Evolutionary conservation across 2,329 filamentous ascomycete genomes (phyloP).

Genomic region (Aureobasidium melanogenum): DNA sequence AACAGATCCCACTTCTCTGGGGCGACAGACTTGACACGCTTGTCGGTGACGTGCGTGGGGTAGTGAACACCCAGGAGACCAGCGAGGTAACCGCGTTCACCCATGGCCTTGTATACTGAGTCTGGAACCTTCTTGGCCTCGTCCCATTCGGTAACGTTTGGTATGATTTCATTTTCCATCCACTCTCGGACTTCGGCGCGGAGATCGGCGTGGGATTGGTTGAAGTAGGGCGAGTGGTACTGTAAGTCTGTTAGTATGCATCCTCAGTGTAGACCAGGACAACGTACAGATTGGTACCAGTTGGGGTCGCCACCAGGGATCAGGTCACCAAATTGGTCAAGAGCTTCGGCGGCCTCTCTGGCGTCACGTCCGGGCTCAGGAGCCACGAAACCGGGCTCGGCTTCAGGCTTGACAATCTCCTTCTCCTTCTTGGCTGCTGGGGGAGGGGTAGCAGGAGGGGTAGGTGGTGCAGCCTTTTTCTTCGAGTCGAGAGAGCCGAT

Average conservation of each 20-base stretch:
- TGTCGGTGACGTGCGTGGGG: constrained; percentile 55
- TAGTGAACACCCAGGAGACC: constrained; percentile 80
- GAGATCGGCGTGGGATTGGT: constrained; percentile 84
- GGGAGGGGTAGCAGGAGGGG: constrained; percentile 41
- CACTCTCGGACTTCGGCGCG: constrained; percentile 86
- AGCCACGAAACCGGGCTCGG: constrained; percentile 47
- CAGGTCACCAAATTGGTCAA: constrained; percentile 77
- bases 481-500: constrained; percentile 85
- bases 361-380: constrained; percentile 31
- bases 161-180: constrained; percentile 83
- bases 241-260: constrained; percentile 28
- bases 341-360: constrained; percentile 55
- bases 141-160: constrained; percentile 91
- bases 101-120: constrained; percentile 91
- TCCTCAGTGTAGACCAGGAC: not conserved
- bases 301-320: constrained; percentile 86
- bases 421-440: constrained; percentile 35
- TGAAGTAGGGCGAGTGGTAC: constrained; percentile 96
- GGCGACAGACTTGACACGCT: constrained; percentile 66
- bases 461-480: constrained; percentile 48
- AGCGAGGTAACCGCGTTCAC: constrained; percentile 84
- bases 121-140: constrained; percentile 85
- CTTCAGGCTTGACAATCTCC: constrained; percentile 47
- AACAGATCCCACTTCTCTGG: constrained; percentile 95
- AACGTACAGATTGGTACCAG: constrained; percentile 86